phyloP scores from a whole-genome alignment of 345 rosid genomes.

The Mercurialis annua region DNA sequence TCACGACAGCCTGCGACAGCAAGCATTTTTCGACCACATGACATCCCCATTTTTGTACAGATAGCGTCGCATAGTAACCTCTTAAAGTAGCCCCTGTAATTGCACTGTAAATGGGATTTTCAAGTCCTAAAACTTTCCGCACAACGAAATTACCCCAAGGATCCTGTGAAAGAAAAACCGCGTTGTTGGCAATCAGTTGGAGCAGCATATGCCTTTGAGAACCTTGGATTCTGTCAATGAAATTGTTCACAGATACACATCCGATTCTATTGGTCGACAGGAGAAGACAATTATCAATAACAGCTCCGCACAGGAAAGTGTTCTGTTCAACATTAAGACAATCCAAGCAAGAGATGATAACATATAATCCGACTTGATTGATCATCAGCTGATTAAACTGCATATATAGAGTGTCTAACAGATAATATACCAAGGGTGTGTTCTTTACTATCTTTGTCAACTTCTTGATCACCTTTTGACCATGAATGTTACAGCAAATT shows the following conservation, averaged over 20 bases:
- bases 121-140: slow-evolving; percentile 24
- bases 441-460: slow-evolving; percentile 11
- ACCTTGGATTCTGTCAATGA: slow-evolving; percentile 23
- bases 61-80: slow-evolving; percentile 18
- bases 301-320: slow-evolving; percentile 6
- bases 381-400: slow-evolving; percentile 11
- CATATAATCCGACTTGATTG: slow-evolving; percentile 1
- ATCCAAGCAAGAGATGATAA: slow-evolving; percentile 15
- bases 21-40: slow-evolving; percentile 28
- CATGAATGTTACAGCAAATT: neutral
- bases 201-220: slow-evolving; percentile 9
- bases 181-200: neutral
- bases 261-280: slow-evolving; percentile 23
- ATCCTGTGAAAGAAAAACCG: slow-evolving; percentile 19
- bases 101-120: neutral
- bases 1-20: neutral
- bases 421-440: neutral
- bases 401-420: slow-evolving; percentile 1
- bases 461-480: slow-evolving; percentile 19
- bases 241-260: slow-evolving; percentile 13
- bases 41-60: slow-evolving; percentile 28
- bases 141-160: slow-evolving; percentile 27
- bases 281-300: slow-evolving; percentile 12
- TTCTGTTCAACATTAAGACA: neutral
- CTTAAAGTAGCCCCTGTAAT: slow-evolving; percentile 8